A percentile compares a stretch with the other conserved stretches of the same genome.
phyloP scores from a whole-genome alignment of 2,329 filamentous ascomycete species.

The Xylariaceae sp. region DNA sequence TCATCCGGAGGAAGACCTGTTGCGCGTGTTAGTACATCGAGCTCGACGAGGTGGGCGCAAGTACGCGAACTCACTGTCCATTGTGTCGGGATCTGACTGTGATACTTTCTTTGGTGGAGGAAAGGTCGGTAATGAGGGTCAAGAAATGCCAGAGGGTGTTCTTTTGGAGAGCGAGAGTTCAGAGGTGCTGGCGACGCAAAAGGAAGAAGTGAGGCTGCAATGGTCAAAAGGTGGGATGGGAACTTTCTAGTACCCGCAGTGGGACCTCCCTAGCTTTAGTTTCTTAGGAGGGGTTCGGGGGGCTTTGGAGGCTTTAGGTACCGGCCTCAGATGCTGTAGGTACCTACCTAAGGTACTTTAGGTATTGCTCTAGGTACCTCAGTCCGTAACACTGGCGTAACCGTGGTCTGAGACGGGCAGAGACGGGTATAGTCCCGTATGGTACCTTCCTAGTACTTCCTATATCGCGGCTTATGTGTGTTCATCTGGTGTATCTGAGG shows the following conservation, averaged over 20 bases:
- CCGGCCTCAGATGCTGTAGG: neutral
- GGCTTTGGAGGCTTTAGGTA: neutral
- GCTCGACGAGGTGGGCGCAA: neutral
- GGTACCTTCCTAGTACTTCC: neutral
- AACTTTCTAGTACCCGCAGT: slow-evolving; percentile 3
- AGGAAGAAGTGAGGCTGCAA: slow-evolving; percentile 13
- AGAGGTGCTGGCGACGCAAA: slow-evolving; percentile 1
- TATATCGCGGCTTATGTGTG: slow-evolving; percentile 1
- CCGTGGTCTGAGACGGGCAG: neutral
- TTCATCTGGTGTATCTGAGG: neutral
- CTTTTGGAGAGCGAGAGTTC: neutral
- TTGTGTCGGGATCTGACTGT: slow-evolving; percentile 3
- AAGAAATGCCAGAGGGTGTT: neutral
- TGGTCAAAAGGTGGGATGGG: slow-evolving; percentile 9
- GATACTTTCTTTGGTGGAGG: neutral
- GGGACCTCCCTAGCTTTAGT: neutral
- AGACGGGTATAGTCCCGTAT: too few relatives aligned
- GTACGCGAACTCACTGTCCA: slow-evolving; percentile 16
- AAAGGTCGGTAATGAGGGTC: neutral
- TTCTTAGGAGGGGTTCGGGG: too few relatives aligned
- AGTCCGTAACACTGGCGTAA: neutral
- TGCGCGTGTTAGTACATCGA: slow-evolving; percentile 9
- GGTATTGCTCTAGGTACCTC: neutral
- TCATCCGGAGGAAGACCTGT: slow-evolving; percentile 20
- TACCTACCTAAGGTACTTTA: neutral